These are phyloP conservation scores for Saururus chinensis DNA, from an alignment of 164 flowering plant genomes.

Conservation along the genomic window DNA sequence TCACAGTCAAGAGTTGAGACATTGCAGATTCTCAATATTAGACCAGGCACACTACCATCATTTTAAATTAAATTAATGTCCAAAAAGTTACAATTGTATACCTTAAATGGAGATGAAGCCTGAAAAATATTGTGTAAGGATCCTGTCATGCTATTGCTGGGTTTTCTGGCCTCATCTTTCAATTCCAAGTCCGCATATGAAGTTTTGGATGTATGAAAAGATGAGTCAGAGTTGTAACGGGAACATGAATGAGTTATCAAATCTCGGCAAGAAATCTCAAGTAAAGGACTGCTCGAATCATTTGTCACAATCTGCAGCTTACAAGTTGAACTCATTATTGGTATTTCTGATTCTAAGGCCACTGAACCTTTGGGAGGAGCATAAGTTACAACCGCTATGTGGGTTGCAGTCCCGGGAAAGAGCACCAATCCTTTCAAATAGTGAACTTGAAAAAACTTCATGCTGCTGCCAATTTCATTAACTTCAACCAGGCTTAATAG, in stretches of 20 bases:
- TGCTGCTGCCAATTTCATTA: constrained; percentile 30
- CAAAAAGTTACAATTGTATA: constrained; percentile 11
- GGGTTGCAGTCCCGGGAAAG: constrained; percentile 50
- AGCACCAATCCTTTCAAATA: constrained; percentile 54
- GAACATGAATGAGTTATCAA: constrained; percentile 23
- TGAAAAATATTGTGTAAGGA: constrained; percentile 15
- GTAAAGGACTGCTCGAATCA: constrained; percentile 40
- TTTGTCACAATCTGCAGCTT: constrained; percentile 46
- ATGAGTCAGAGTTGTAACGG: constrained; percentile 10
- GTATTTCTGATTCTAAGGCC: constrained; percentile 13
- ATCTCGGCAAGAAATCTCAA: constrained; percentile 57
- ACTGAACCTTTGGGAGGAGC: constrained; percentile 9
- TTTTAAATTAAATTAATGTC: too few relatives aligned
- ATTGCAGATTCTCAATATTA: not conserved
- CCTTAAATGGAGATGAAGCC: constrained; percentile 21
- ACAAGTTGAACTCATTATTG: constrained; percentile 23
- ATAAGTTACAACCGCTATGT: constrained; percentile 38
- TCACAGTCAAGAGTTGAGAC: not conserved
- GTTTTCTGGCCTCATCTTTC: constrained; percentile 12
- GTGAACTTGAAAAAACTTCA: constrained; percentile 32
- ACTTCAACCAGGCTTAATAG: constrained; percentile 38
- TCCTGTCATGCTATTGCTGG: constrained; percentile 16
- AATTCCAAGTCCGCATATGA: constrained; percentile 14
- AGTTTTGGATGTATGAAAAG: not conserved
- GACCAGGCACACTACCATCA: not conserved